Evolutionary conservation across 2,329 filamentous ascomycete genomes (phyloP).

Genomic region (Fusarium penzigii): DNA sequence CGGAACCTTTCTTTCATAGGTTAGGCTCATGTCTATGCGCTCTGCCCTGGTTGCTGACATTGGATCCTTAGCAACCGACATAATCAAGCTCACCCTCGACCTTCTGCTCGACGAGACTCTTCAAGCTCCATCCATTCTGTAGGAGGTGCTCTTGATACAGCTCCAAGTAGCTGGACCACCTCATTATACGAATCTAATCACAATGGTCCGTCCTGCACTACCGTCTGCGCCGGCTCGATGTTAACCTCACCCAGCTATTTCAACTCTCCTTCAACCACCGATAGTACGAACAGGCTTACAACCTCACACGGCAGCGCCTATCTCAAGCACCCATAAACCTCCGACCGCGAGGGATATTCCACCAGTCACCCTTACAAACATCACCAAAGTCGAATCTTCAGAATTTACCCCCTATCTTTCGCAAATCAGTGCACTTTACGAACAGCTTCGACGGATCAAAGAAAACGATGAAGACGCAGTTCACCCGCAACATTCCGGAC

Average conservation of each 20-base stretch:
- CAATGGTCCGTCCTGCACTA: conserved; percentile 61
- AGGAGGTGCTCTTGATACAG: conserved; percentile 77
- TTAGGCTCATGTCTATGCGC: conserved; percentile 31
- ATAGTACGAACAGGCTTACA: conserved; percentile 86
- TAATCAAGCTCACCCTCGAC: conserved; percentile 48
- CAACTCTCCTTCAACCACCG: conserved; percentile 86
- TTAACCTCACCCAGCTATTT: conserved; percentile 66
- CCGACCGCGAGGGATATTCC: conserved; percentile 90
- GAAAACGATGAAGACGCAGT: conserved; percentile 68
- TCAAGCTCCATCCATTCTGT: conserved; percentile 87
- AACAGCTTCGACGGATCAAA: conserved; percentile 82
- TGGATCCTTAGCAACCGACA: conserved; percentile 39
- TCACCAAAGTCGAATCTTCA: conserved; percentile 75
- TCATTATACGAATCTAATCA: conserved; percentile 72
- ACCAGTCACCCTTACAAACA: conserved; percentile 86
- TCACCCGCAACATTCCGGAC: conserved; percentile 42
- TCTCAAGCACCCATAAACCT: conserved; percentile 73
- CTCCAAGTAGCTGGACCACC: conserved; percentile 55
- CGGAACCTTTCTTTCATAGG: conserved; percentile 63
- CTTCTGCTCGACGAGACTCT: conserved; percentile 69
- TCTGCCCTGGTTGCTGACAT: conserved; percentile 19
- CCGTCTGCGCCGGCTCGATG: conserved; percentile 1
- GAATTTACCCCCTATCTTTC: conserved; percentile 83
- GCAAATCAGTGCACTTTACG: conserved; percentile 84
- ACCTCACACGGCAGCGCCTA: conserved; percentile 71